A percentile compares a stretch with the other conserved stretches of the same genome.
Conservation (phyloP, 257 asterid species). For the Craterostigma plantagineum region DNA sequence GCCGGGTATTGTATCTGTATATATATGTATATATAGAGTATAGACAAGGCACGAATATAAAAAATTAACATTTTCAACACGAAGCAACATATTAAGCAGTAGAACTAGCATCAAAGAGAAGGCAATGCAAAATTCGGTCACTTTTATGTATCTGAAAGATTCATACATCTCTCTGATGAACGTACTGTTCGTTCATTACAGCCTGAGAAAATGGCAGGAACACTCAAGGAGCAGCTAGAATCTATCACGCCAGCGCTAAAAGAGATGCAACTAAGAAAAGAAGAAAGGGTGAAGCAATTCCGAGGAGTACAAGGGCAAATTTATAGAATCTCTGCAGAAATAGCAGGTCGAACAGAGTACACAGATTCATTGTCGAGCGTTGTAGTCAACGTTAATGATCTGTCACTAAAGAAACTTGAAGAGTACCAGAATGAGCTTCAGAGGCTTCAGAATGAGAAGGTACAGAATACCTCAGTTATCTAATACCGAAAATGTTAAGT, state of each 20-base stretch:
- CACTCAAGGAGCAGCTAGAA: constrained; percentile 67
- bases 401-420: constrained; percentile 65
- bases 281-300: constrained; percentile 67
- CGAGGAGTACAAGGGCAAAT: constrained; percentile 66
- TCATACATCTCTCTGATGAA: constrained; percentile 5
- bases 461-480: constrained; percentile 9
- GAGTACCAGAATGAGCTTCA: constrained; percentile 84
- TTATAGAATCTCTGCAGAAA: constrained; percentile 68
- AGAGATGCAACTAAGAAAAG: constrained; percentile 82
- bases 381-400: constrained; percentile 52
- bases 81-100: not conserved
- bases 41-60: not conserved
- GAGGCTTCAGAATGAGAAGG: constrained; percentile 82
- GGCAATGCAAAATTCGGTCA: not conserved
- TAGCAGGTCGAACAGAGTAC: constrained; percentile 69
- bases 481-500: not conserved
- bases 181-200: constrained; percentile 18
- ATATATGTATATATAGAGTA: not conserved
- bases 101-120: not conserved
- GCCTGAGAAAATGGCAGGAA: constrained; percentile 94
- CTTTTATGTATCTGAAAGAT: not conserved
- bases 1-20: constrained; percentile 35
- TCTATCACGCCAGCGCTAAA: constrained; percentile 69
- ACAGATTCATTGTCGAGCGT: constrained; percentile 40
- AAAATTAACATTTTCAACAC: not conserved